phyloP scores from a whole-genome alignment of 306 rosid species.

The Gastrolobium villosum region DNA sequence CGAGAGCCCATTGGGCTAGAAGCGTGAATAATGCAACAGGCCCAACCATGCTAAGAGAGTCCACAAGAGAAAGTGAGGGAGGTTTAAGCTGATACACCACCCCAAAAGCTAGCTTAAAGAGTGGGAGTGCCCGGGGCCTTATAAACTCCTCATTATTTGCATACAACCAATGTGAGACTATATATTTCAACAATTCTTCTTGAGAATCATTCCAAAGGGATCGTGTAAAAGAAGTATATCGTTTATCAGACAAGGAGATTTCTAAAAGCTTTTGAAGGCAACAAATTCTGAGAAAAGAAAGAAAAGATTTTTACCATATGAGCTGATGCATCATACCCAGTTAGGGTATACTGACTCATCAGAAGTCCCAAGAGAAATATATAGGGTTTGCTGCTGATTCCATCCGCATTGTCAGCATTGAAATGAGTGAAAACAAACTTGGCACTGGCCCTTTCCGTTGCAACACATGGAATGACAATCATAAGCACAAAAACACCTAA shows the following conservation, averaged over 20 bases:
- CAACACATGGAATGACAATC: slow-evolving; percentile 79
- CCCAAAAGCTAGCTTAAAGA: too few relatives aligned
- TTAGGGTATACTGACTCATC: slow-evolving; percentile 93
- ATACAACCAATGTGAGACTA: too few relatives aligned
- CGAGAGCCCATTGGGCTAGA: too few relatives aligned
- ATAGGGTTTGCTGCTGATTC: slow-evolving; percentile 72
- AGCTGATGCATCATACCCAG: slow-evolving; percentile 97
- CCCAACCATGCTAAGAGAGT: too few relatives aligned
- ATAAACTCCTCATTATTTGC: too few relatives aligned
- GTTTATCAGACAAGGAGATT: slow-evolving; percentile 20
- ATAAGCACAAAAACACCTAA: slow-evolving; percentile 92
- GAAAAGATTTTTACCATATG: slow-evolving; percentile 78
- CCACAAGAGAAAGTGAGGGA: too few relatives aligned
- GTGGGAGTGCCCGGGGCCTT: too few relatives aligned
- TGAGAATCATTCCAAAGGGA: background rate
- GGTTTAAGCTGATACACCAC: too few relatives aligned
- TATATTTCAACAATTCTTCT: too few relatives aligned
- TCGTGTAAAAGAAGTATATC: background rate
- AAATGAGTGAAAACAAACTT: slow-evolving; percentile 92
- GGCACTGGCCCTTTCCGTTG: slow-evolving; percentile 84
- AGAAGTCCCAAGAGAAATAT: slow-evolving; percentile 91
- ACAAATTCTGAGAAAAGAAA: slow-evolving; percentile 25
- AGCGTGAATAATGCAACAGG: too few relatives aligned
- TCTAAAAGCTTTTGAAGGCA: slow-evolving; percentile 32
- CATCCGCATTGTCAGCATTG: slow-evolving; percentile 85